Percentiles rank a stretch among this genome's conserved stretches.
Conservation (phyloP, 176 grass and related monocot species). For the Poa annua region DNA sequence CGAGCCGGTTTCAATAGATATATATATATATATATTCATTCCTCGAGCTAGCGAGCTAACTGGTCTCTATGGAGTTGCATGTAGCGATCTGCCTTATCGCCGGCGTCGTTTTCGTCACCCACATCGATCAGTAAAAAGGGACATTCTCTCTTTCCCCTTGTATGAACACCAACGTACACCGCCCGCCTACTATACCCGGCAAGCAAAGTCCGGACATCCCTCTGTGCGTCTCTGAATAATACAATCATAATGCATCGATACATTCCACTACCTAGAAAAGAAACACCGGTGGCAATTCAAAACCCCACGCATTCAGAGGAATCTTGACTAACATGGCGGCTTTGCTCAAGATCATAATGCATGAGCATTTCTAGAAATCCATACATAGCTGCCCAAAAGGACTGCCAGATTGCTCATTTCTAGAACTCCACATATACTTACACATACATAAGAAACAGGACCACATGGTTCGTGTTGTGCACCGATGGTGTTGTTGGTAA, state of each 20-base stretch:
- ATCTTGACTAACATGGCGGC: conserved; percentile 67
- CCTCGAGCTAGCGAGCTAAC: neutral
- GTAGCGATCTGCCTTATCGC: conserved; percentile 28
- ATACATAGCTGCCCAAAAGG: neutral
- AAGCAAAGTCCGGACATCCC: neutral
- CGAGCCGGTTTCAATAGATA: neutral
- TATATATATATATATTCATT: conserved; percentile 5
- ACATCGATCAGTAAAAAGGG: neutral
- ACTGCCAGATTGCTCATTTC: neutral
- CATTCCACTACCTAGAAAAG: conserved; percentile 40
- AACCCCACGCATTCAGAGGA: conserved; percentile 49
- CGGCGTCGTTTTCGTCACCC: conserved; percentile 46
- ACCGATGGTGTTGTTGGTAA: conserved; percentile 54
- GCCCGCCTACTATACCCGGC: neutral
- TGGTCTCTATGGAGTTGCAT: conserved; percentile 10
- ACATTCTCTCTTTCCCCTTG: neutral
- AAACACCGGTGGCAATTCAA: conserved; percentile 21
- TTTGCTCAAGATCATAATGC: conserved; percentile 41
- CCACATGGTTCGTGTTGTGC: conserved; percentile 50
- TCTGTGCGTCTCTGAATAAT: neutral
- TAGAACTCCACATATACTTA: neutral
- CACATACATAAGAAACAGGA: conserved; percentile 26
- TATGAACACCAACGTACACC: neutral
- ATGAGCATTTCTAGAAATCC: conserved; percentile 6
- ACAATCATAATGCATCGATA: conserved; percentile 41